Evolutionary conservation across 78 protist genomes (phyloP).

Genomic region (Monocercomonoides exilis): DNA sequence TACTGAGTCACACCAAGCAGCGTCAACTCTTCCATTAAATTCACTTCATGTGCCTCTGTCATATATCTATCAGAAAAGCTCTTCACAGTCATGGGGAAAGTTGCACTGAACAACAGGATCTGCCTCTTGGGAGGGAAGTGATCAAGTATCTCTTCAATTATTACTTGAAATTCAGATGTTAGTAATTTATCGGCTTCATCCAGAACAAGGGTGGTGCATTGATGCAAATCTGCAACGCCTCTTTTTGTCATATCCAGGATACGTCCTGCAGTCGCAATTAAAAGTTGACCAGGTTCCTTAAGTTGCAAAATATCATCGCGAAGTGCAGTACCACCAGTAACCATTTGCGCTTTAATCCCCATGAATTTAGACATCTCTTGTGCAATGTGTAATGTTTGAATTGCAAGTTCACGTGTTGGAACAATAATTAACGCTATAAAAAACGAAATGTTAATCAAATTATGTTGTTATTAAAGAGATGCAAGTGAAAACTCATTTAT

Average conservation of each 20-base stretch:
- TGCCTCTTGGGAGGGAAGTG: conserved; percentile 72
- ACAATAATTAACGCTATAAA: conserved; percentile 81
- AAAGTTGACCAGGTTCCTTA: conserved; percentile 70
- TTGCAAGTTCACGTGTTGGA: conserved; percentile 94
- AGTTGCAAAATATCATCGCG: conserved; percentile 75
- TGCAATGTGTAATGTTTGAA: conserved; percentile 84
- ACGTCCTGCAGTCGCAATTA: conserved; percentile 93
- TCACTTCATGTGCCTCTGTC: conserved; percentile 78
- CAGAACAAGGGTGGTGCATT: conserved; percentile 62
- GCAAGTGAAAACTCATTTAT: not conserved
- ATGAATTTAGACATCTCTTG: conserved; percentile 80
- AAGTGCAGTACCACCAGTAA: conserved; percentile 87
- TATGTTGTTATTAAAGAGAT: not conserved
- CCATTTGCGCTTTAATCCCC: conserved; percentile 71
- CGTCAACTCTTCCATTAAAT: conserved; percentile 94
- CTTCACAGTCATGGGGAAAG: conserved; percentile 89
- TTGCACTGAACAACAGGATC: conserved; percentile 85
- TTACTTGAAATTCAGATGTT: conserved; percentile 82
- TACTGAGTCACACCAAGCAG: conserved; percentile 90
- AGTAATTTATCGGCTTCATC: conserved; percentile 97
- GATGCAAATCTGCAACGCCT: conserved; percentile 44
- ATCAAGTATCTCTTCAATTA: conserved; percentile 56
- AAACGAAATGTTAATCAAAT: not conserved
- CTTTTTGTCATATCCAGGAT: conserved; percentile 66
- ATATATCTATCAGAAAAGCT: conserved; percentile 60